These are phyloP conservation scores for Diaporthe citrichinensis DNA, from an alignment of 2,329 filamentous ascomycete genomes.

Conservation along the genomic window DNA sequence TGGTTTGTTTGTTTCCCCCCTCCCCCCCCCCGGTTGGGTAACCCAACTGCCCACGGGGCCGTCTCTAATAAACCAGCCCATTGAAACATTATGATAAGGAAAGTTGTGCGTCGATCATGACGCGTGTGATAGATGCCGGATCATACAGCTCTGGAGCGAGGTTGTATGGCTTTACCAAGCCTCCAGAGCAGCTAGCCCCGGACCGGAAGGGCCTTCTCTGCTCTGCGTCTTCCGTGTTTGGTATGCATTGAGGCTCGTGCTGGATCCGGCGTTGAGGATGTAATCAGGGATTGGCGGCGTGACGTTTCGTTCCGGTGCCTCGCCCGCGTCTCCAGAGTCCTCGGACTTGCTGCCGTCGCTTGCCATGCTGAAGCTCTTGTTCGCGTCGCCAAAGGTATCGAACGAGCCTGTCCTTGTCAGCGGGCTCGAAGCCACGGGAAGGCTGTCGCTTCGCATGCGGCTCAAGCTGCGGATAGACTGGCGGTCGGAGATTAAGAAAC, in stretches of 20 bases:
- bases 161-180: slow-evolving; percentile 3
- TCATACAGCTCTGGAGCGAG: neutral
- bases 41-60: neutral
- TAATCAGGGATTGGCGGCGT: slow-evolving; percentile 75
- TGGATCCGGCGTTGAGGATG: slow-evolving; percentile 68
- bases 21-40: neutral
- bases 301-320: slow-evolving; percentile 60
- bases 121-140: neutral
- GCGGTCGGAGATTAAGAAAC: slow-evolving; percentile 71
- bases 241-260: slow-evolving; percentile 64
- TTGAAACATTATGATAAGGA: slow-evolving; percentile 30
- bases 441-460: slow-evolving; percentile 70
- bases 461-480: slow-evolving; percentile 65
- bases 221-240: slow-evolving; percentile 55
- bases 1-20: neutral
- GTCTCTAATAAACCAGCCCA: slow-evolving; percentile 4
- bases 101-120: slow-evolving; percentile 15
- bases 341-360: slow-evolving; percentile 46
- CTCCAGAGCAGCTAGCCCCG: slow-evolving; percentile 37
- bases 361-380: slow-evolving; percentile 36
- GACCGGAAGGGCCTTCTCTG: slow-evolving; percentile 46
- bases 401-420: slow-evolving; percentile 65
- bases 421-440: slow-evolving; percentile 62
- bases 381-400: slow-evolving; percentile 58
- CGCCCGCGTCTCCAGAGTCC: slow-evolving; percentile 44